These are phyloP conservation scores for Paramarasmius palmivorus DNA, from an alignment of 1,284 basidiomycete genomes.

Conservation along the genomic window DNA sequence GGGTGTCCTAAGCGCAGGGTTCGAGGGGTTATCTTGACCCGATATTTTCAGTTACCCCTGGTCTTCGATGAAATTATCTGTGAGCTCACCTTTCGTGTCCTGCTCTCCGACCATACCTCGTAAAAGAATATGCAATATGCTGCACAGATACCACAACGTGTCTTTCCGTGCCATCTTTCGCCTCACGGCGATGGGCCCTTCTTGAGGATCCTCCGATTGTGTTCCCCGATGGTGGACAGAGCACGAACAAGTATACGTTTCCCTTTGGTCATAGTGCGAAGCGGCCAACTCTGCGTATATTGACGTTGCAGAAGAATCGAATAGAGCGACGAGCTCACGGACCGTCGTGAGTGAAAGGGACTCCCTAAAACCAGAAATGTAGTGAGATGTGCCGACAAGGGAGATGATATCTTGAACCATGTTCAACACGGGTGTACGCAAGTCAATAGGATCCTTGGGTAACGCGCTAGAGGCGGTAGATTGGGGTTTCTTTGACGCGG, in stretches of 20 bases:
- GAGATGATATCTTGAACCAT: slow-evolving; percentile 8
- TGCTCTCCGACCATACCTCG: slow-evolving; percentile 1
- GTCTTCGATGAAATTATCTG: too few relatives aligned
- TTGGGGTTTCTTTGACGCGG: too few relatives aligned
- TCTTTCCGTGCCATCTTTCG: slow-evolving; percentile 46
- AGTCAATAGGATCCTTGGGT: slow-evolving; percentile 17
- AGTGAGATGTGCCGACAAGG: slow-evolving; percentile 15
- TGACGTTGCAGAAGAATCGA: slow-evolving; percentile 13
- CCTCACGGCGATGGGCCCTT: neutral
- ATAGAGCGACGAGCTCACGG: slow-evolving; percentile 28
- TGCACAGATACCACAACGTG: slow-evolving; percentile 55
- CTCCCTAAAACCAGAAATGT: slow-evolving; percentile 14
- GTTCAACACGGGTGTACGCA: slow-evolving; percentile 17
- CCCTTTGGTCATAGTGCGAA: slow-evolving; percentile 2
- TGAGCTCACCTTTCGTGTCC: too few relatives aligned
- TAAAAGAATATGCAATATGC: slow-evolving; percentile 38
- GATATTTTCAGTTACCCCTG: too few relatives aligned
- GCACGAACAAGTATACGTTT: neutral
- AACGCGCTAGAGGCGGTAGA: neutral
- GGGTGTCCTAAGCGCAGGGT: too few relatives aligned
- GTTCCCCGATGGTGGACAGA: slow-evolving; percentile 1
- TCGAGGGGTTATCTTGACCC: too few relatives aligned
- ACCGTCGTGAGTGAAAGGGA: slow-evolving; percentile 29
- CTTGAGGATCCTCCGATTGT: neutral
- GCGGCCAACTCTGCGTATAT: too few relatives aligned